A percentile compares a stretch with the other conserved stretches of the same genome.
These are phyloP conservation scores for Suhomyces coccinellae DNA, from an alignment of 1,139 yeast genomes.

Conservation along the genomic window DNA sequence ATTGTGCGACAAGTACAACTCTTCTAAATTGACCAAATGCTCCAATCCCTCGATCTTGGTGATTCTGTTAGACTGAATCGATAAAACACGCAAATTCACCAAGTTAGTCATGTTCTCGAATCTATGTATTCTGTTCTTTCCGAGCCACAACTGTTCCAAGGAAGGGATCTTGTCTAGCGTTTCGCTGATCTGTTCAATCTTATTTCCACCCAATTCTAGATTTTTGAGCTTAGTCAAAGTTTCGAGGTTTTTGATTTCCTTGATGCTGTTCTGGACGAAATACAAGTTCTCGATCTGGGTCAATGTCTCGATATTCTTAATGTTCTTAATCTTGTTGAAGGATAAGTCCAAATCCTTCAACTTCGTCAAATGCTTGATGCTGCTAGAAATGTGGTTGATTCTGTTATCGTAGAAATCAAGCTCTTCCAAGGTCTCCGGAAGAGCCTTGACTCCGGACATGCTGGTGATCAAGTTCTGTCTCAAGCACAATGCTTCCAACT, in stretches of 20 bases:
- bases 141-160: slow-evolving; percentile 85
- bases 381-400: slow-evolving; percentile 78
- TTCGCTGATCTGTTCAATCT: slow-evolving; percentile 62
- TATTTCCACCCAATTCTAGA: slow-evolving; percentile 91
- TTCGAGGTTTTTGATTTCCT: slow-evolving; percentile 67
- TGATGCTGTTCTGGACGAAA: slow-evolving; percentile 86
- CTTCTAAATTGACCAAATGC: slow-evolving; percentile 69
- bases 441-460: slow-evolving; percentile 64
- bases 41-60: slow-evolving; percentile 82
- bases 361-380: slow-evolving; percentile 57
- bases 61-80: slow-evolving; percentile 86
- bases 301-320: slow-evolving; percentile 73
- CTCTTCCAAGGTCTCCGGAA: slow-evolving; percentile 64
- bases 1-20: slow-evolving; percentile 85
- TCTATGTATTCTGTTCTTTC: slow-evolving; percentile 74
- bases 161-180: slow-evolving; percentile 53
- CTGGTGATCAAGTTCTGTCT: slow-evolving; percentile 83
- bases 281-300: slow-evolving; percentile 65
- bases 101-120: slow-evolving; percentile 66
- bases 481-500: slow-evolving; percentile 64
- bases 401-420: slow-evolving; percentile 91
- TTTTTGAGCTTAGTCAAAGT: slow-evolving; percentile 60
- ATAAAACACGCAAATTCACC: slow-evolving; percentile 66
- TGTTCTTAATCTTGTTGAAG: slow-evolving; percentile 85
- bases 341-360: slow-evolving; percentile 75